These are phyloP conservation scores for Amylostereum areolatum DNA, from an alignment of 1,284 basidiomycete genomes.

Conservation along the genomic window DNA sequence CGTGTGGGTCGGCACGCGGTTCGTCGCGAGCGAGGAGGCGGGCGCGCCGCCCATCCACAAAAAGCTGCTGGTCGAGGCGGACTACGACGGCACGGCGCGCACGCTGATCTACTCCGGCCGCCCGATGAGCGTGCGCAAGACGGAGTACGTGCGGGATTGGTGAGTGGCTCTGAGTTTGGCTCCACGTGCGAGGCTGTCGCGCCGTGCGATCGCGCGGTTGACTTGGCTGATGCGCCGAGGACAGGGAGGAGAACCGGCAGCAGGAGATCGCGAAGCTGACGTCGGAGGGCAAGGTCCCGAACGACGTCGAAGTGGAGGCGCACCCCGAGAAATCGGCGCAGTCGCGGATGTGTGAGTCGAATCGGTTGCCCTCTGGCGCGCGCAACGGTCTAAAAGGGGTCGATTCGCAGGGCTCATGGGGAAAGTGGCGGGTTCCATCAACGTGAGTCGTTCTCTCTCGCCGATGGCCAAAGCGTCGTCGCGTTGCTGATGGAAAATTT, in stretches of 20 bases:
- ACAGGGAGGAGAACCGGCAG: slow-evolving; percentile 57
- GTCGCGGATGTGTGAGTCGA: slow-evolving; percentile 54
- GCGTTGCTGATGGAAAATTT: slow-evolving; percentile 2
- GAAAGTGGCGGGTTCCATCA: slow-evolving; percentile 75
- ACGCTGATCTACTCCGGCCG: slow-evolving; percentile 82
- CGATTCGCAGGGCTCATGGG: slow-evolving; percentile 73
- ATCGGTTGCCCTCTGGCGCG: no score
- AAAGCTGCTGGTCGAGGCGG: slow-evolving; percentile 56
- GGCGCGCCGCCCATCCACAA: slow-evolving; percentile 81
- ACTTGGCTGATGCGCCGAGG: no score
- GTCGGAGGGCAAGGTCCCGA: slow-evolving; percentile 66
- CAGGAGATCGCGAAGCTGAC: slow-evolving; percentile 57
- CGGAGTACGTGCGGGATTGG: slow-evolving; percentile 70
- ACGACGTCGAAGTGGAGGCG: slow-evolving; percentile 64
- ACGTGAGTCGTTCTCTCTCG: slow-evolving; percentile 32
- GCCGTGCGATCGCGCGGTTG: not conserved
- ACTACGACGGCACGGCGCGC: slow-evolving; percentile 65
- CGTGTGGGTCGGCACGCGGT: slow-evolving; percentile 90
- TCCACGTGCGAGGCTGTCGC: not conserved
- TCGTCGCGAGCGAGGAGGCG: slow-evolving; percentile 81
- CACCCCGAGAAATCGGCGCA: slow-evolving; percentile 65
- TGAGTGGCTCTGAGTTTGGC: slow-evolving; percentile 25
- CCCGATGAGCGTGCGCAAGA: slow-evolving; percentile 77
- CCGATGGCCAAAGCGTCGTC: no score
- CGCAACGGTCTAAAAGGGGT: no score